Percentiles rank a stretch among this genome's conserved stretches.
Conservation (phyloP, 768 basidiomycete species). For the Hypsizygus marmoreus region DNA sequence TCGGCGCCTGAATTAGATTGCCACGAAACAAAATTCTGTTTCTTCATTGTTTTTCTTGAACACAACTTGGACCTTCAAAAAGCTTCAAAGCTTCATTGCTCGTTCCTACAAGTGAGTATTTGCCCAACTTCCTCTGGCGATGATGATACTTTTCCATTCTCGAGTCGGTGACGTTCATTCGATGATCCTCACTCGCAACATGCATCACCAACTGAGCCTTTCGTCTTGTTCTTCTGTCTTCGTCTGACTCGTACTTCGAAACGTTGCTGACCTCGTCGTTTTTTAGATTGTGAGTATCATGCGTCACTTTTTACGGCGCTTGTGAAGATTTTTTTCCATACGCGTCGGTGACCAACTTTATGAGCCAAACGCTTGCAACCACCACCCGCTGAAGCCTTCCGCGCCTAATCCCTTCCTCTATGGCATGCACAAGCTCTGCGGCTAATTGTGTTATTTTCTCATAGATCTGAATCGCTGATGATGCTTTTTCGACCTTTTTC, state of each 20-base stretch:
- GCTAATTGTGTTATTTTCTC: not conserved
- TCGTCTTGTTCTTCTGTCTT: slow-evolving; percentile 16
- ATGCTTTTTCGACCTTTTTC: not conserved
- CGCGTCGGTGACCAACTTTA: slow-evolving; percentile 34
- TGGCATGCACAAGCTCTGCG: slow-evolving; percentile 11
- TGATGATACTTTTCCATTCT: slow-evolving; percentile 73
- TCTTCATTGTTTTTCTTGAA: not conserved
- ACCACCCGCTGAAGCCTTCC: slow-evolving; percentile 42
- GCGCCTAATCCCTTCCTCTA: not conserved
- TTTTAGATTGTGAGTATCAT: slow-evolving; percentile 16
- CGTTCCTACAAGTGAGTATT: slow-evolving; percentile 31
- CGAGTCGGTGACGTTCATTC: slow-evolving; percentile 70
- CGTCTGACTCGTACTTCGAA: slow-evolving; percentile 11
- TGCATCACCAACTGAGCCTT: slow-evolving; percentile 69
- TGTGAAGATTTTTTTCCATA: slow-evolving; percentile 34
- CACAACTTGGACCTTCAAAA: not conserved
- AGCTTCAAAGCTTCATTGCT: not conserved
- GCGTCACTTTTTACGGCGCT: slow-evolving; percentile 10
- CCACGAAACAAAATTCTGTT: not conserved
- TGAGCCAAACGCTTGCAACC: slow-evolving; percentile 42
- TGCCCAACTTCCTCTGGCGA: slow-evolving; percentile 20
- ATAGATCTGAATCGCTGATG: not conserved
- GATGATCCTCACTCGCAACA: slow-evolving; percentile 78
- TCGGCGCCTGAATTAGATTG: slow-evolving; percentile 24
- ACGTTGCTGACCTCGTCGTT: slow-evolving; percentile 1